These are phyloP conservation scores for Eugenia klotzschiana DNA, from an alignment of 441 rosid species.

Conservation along the genomic window DNA sequence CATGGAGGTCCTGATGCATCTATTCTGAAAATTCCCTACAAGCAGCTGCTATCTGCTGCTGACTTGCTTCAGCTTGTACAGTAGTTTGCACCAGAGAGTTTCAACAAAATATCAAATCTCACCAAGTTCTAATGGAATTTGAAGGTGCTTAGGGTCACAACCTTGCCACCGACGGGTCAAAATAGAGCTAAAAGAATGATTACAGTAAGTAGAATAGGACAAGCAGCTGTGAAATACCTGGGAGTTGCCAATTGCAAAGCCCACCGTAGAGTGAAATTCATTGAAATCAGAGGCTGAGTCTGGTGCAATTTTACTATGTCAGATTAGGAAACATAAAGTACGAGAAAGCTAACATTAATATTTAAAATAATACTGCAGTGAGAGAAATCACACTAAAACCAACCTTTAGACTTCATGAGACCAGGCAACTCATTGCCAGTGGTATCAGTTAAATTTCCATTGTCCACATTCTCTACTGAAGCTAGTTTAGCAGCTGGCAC, in stretches of 20 bases:
- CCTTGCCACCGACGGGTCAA: background rate
- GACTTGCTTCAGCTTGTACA: background rate
- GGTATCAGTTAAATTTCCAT: background rate
- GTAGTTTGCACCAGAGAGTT: background rate
- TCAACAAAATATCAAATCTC: background rate
- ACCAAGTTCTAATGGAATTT: background rate
- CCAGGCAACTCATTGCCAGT: background rate
- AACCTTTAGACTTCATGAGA: constrained; percentile 13
- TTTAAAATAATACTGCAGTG: background rate
- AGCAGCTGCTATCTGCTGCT: background rate
- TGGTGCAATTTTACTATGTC: constrained; percentile 8
- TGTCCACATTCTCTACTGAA: constrained; percentile 3
- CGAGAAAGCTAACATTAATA: background rate
- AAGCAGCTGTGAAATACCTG: background rate
- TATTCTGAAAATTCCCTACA: background rate
- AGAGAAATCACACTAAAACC: background rate
- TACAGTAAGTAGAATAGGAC: background rate
- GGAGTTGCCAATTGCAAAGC: background rate
- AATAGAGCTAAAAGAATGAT: background rate
- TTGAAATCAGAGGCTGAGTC: constrained; percentile 4
- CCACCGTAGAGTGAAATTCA: background rate
- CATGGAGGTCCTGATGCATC: background rate
- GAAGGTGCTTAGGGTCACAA: background rate
- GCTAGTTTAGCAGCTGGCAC: background rate
- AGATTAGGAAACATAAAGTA: background rate